Evolutionary conservation across 768 basidiomycete genomes (phyloP).

Genomic region (Suillus cothurnatus): DNA sequence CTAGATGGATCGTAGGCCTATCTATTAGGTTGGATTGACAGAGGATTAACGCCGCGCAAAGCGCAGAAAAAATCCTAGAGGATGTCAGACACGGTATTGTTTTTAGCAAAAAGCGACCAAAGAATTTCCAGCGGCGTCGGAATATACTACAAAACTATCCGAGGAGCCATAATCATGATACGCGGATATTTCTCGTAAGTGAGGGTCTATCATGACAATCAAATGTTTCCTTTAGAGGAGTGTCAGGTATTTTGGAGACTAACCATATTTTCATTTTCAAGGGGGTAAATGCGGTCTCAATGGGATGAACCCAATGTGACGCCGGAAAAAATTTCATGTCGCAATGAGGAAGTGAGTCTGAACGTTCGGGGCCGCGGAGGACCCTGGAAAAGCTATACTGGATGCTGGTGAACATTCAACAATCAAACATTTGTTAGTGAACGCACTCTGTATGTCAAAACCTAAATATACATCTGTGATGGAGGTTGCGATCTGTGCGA

Average conservation of each 20-base stretch:
- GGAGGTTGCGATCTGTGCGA: background rate
- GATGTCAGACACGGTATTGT: background rate
- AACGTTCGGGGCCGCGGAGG: constrained; percentile 1
- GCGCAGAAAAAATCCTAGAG: background rate
- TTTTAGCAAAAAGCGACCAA: background rate
- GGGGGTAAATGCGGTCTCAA: constrained; percentile 5
- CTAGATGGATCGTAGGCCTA: background rate
- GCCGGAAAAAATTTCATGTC: constrained; percentile 2
- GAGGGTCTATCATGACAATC: constrained; percentile 4
- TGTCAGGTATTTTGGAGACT: background rate
- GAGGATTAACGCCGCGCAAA: background rate
- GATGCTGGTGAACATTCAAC: background rate
- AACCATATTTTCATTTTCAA: constrained; percentile 12
- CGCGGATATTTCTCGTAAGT: constrained; percentile 14
- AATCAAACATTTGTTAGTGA: background rate
- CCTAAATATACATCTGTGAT: constrained; percentile 1
- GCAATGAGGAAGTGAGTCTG: background rate
- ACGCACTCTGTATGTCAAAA: background rate
- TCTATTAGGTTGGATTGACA: background rate
- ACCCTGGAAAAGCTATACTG: background rate
- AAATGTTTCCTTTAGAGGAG: background rate
- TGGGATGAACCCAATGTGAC: background rate
- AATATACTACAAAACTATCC: constrained; percentile 2
- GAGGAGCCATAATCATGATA: constrained; percentile 9
- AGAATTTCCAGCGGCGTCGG: constrained; percentile 2